Base-by-base conservation (phyloP, 2,329 filamentous ascomycete species). In the Sarocladium kiliense region DNA sequence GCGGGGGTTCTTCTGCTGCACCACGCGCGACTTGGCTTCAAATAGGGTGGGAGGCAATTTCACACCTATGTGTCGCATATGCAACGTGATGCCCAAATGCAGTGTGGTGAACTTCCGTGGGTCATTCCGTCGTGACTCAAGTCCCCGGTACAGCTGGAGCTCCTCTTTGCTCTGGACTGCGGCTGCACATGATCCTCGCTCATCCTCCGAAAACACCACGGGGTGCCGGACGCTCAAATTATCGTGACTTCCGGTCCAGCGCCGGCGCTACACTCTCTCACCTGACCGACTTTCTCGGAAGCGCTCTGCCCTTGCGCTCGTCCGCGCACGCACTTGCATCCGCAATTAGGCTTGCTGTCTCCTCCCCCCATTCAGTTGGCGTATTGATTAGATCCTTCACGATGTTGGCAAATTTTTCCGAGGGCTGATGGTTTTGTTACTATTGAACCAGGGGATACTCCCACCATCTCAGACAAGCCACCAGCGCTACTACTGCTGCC, bases 231-330 rank as follows among this genome's bases (percentile, higher is more conserved):
- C 26, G 26, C n/a, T 18, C 47, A 19, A 51, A 51, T 10, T 18
- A 51, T 51, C 47, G 47, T 51, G 47, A 51, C 47, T 51, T 51
- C 47, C 47, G 47, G 27, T 51, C n/a, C 44, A 6, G 47, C 47
- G 47, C 27, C 27, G 47, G 47, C 47, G 30, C 47, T 51, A 51
- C 47, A 27, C 47, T 18, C n/a, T 36, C 18, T 12, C 47, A 36
- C 47, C 47, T 51, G 47, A 51, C 47, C 47, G 47, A 51, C 47
- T 51, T 51, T 51, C 30, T 49, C 44, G 44, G 44, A 19, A 30
- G 3, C 39, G 19, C 44, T 16, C 25, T 47, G 18, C 23, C 44
- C 16, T 51, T 36, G 19, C 26, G 23, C 44, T n/a, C 25, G 23
- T 25, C 3, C 37, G 37, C 25, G 23, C 23, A n/a, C 23, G 12